Evolutionary conservation across 2,329 filamentous ascomycete genomes (phyloP).

Genomic region (Colletotrichum sp.): DNA sequence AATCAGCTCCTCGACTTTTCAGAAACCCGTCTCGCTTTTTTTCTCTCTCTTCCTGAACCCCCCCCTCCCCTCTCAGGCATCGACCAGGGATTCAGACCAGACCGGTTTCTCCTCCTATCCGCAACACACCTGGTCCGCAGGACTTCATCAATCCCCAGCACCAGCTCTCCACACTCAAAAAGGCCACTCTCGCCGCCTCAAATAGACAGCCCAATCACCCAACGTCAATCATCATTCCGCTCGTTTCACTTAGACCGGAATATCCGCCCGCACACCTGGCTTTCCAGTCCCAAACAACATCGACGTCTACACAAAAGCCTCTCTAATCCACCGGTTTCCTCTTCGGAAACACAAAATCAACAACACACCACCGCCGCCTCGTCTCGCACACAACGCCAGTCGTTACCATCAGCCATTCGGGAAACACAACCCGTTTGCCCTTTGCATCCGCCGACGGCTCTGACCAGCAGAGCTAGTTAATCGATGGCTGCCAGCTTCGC

Average conservation of each 20-base stretch:
- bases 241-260: conserved; percentile 4
- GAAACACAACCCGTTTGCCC: neutral
- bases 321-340: neutral
- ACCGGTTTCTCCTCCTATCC: neutral
- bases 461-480: neutral
- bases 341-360: neutral
- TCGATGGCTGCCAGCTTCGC: conserved; percentile 16
- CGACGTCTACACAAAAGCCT: neutral
- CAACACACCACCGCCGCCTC: neutral
- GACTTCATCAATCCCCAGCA: neutral
- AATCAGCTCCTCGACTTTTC: conserved; percentile 14
- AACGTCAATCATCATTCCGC: neutral
- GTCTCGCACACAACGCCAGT: neutral
- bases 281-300: neutral
- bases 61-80: neutral
- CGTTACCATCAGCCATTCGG: neutral
- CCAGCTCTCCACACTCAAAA: conserved; percentile 5
- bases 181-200: neutral
- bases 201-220: neutral
- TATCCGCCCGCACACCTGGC: neutral
- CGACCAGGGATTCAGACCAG: neutral
- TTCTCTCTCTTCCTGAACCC: neutral
- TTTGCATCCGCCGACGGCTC: neutral
- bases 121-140: neutral
- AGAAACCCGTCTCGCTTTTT: neutral